Evolutionary conservation across 345 rosid genomes (phyloP), one percentile per base, ranked within the genome.

Genomic region (Jatropha curcas): DNA sequence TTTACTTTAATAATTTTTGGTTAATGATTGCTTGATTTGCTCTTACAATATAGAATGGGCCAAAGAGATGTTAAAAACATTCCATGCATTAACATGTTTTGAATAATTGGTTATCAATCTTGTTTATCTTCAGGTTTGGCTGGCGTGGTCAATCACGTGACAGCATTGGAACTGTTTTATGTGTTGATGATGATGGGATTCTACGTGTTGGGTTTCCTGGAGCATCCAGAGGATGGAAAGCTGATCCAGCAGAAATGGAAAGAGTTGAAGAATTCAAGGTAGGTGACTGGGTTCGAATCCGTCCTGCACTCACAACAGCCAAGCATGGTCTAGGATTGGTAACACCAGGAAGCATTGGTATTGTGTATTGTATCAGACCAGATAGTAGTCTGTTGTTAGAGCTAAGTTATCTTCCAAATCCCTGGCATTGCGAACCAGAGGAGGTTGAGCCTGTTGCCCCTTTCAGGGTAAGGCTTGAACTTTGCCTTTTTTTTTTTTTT

Each of bases 161-260:
- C 67, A 91, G 97, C 82, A 83, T 92, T 25, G 98, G 99, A 70
- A 95, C 99, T 74, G 99, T 95, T 71, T 72, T 95, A 71, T 92
- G 98, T 74, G 96, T 95, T 76, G 99, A 92, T 78, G 99, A 95
- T 71, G 99, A 95, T 82, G 99, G 99, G n/a, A 91, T 95, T 78
- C 77, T 95, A 77, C 94, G 99, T 63, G 97, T 95, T 84, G 99
- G 99, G 67, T 95, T 92, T 86, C 98, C 94, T 66, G 99, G 99
- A 85, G 99, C 99, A 77, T 95, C 99, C 71, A 83, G 98, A 75
- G 99, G 99, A 73, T 95, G 99, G 99, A 93, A 95, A 85, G 99
- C 98, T 77, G 99, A 95, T 82, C 99, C 99, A 76, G 94, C 98
- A 2, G 99, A 95, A 82, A 91, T 95, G 98, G 97, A 95, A 81